Evolutionary conservation across 2,329 filamentous ascomycete species (phyloP).

Genomic region (Xylaria polymorpha): DNA sequence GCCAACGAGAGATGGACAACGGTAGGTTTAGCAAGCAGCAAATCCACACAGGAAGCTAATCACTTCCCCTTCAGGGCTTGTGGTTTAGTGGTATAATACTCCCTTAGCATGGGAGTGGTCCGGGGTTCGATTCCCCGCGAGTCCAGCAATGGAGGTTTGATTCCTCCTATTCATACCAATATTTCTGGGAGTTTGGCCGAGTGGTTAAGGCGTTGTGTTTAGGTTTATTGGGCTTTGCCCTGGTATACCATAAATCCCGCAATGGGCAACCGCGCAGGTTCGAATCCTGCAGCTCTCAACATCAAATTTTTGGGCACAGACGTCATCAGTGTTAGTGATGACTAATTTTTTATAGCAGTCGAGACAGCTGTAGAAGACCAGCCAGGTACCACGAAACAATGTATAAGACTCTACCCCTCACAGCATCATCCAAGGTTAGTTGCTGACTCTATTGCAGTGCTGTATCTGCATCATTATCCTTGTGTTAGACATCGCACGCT

Average conservation of each 20-base stretch:
- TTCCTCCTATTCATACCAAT: conserved; percentile 33
- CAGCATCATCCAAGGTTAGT: neutral
- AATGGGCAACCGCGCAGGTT: conserved; percentile 41
- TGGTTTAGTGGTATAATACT: conserved; percentile 45
- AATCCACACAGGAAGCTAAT: conserved; percentile 8
- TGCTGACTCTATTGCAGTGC: neutral
- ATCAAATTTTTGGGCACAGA: neutral
- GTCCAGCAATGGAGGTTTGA: conserved; percentile 39
- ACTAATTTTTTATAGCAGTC: neutral
- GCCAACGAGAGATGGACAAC: neutral
- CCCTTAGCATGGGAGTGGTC: conserved; percentile 45
- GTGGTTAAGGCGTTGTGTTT: conserved; percentile 42
- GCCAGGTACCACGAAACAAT: neutral
- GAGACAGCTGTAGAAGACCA: neutral
- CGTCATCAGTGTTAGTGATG: neutral
- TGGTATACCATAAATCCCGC: conserved; percentile 36
- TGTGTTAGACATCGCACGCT: neutral
- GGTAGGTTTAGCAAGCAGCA: neutral
- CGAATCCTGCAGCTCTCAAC: conserved; percentile 41
- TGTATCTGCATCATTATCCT: neutral
- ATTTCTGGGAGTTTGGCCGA: conserved; percentile 37
- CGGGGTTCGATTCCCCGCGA: conserved; percentile 46
- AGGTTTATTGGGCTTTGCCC: conserved; percentile 13
- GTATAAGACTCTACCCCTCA: neutral
- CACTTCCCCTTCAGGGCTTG: conserved; percentile 34